A percentile compares a stretch with the other conserved stretches of the same genome.
phyloP scores from a whole-genome alignment of 352 stramenopile genomes.

The Pythium monospermum region DNA sequence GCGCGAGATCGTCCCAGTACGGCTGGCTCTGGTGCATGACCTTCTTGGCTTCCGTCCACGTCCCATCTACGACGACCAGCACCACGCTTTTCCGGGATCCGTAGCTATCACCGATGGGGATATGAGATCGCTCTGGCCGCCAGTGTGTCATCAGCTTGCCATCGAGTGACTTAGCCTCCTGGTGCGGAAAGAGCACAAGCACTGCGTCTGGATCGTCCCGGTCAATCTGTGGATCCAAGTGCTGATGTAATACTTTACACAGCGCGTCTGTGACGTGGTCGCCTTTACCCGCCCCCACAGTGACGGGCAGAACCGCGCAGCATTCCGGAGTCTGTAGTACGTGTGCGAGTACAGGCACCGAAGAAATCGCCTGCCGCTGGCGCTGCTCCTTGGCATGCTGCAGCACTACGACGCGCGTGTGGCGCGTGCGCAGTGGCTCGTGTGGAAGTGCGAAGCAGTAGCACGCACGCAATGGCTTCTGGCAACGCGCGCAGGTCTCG shows the following conservation, averaged over 20 bases:
- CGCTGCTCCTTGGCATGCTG: conserved; percentile 57
- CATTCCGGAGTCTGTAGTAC: conserved; percentile 24
- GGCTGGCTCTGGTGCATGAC: conserved; percentile 44
- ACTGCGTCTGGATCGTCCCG: conserved; percentile 3
- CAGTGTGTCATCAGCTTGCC: not conserved
- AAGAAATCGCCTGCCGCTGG: conserved; percentile 55
- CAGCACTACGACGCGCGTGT: conserved; percentile 52
- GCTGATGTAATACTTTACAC: not conserved
- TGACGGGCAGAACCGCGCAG: conserved; percentile 34
- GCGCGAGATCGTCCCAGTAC: conserved; percentile 35
- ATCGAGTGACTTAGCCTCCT: conserved; percentile 8
- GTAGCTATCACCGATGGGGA: not conserved
- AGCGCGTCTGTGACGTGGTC: conserved; percentile 36
- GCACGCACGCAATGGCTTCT: conserved; percentile 42
- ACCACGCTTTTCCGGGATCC: conserved; percentile 7
- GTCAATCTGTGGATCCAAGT: not conserved
- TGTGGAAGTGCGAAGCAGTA: conserved; percentile 47
- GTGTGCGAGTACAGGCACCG: conserved; percentile 54
- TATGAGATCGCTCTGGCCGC: not conserved
- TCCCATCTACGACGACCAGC: conserved; percentile 71
- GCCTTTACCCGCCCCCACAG: conserved; percentile 25
- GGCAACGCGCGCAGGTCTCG: conserved; percentile 47
- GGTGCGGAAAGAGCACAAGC: conserved; percentile 17
- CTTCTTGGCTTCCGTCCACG: conserved; percentile 80
- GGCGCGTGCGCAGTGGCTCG: conserved; percentile 15